Base-by-base conservation (phyloP, 305 asterid species). In the Euphrasia arctica region DNA sequence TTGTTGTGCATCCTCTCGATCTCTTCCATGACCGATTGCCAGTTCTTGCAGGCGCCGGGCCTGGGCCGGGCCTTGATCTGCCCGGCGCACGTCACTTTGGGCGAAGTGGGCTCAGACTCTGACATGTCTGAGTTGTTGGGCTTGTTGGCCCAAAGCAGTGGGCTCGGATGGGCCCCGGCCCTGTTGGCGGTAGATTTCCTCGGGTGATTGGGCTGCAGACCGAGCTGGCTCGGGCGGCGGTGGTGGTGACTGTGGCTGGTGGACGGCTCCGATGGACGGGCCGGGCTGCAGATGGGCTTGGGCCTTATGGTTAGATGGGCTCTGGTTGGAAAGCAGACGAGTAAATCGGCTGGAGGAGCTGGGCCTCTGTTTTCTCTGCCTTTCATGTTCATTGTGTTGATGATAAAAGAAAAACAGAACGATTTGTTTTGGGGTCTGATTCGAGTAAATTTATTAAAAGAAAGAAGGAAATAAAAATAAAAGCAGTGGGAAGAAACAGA, bases 21-120 rank as follows among this genome's bases (percentile, higher is more conserved):
- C 72, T 87, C 93, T 27, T 86, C 91, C 96, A 89, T 89, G 4
- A 86, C 95, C 1, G 93, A 83, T 13, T 81, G 90, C 96, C 96
- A 89, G 51, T 83, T 80, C 78, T 83, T 83, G 83, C 95, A 84
- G 0, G 94, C 67, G 2, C 56, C 69, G 4, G 81, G 74, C 65
- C 74, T 83, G 15, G 86, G 77, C 75, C 77, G 66, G 14, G 79
- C 85, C 68, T 86, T 89, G 71, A 89, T 81, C 64, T 86, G 96
- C 2, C 96, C 96, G 1, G 93, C 95, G 61, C 96, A 89, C 0
- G 95, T 89, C 28, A 89, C 92, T 71, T 87, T 89, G 1, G 96
- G 96, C 1, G 95, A 86, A 0, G 90, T 81, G 27, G 96, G 96
- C 69, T 89, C 96, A 0, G 86, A 78, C 4, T 89, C 96, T 0